Evolutionary conservation across 352 stramenopile genomes (phyloP).

Genomic region (Aphanomyces cochlioides): DNA sequence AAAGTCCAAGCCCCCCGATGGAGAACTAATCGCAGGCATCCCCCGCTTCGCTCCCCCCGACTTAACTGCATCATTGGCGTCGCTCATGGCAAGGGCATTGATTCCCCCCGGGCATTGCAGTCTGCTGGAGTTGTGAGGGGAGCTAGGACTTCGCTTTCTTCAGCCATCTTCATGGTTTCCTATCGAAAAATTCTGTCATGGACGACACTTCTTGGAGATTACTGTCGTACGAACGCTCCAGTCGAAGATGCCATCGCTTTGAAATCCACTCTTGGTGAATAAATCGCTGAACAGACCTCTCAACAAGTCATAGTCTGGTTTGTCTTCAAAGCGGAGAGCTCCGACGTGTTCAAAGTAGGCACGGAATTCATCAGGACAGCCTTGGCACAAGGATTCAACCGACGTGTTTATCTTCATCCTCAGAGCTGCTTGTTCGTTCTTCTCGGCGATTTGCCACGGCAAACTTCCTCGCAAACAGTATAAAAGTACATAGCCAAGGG

Average conservation of each 20-base stretch:
- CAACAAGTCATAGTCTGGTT: constrained; percentile 92
- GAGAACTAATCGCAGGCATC: too few species aligned
- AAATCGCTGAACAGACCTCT: constrained; percentile 71
- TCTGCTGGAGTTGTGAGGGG: too few species aligned
- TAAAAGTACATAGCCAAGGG: constrained; percentile 84
- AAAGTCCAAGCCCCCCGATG: too few species aligned
- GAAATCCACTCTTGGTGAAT: constrained; percentile 28
- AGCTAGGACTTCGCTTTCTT: too few species aligned
- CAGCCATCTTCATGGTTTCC: too few species aligned
- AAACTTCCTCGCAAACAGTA: constrained; percentile 91
- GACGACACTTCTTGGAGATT: too few species aligned
- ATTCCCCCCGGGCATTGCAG: too few species aligned
- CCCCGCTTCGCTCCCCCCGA: too few species aligned
- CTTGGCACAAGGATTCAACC: constrained; percentile 43
- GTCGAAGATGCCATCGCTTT: constrained; percentile 15
- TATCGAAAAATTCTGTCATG: too few species aligned
- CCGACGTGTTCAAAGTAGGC: constrained; percentile 82
- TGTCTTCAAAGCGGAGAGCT: constrained; percentile 92
- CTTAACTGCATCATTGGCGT: too few species aligned
- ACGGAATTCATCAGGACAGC: constrained; percentile 46
- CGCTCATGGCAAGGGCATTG: too few species aligned
- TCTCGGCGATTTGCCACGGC: constrained; percentile 93
- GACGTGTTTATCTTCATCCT: constrained; percentile 88
- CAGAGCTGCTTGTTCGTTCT: constrained; percentile 96
- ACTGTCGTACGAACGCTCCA: not conserved